Evolutionary conservation across 331 rosid genomes (phyloP), one percentile per base, ranked within the genome.

Genomic region (Pyrus hybrid): DNA sequence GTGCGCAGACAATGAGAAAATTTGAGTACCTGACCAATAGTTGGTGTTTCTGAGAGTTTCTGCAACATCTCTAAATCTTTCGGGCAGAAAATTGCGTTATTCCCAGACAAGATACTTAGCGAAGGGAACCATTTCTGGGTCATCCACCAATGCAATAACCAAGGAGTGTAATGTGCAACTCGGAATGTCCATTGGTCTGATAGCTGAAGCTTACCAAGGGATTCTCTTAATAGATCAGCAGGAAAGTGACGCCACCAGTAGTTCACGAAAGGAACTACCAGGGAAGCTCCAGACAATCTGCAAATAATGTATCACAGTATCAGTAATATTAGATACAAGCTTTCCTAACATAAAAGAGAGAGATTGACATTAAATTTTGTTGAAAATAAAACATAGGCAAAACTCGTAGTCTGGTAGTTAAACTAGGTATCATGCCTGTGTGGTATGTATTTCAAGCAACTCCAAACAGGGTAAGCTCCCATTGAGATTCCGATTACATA

Each of bases 61-160:
- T 83, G 84, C 41, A 83, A 1, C 62, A 80, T 65, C 77, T 85
- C 90, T 26, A 81, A 13, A 81, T 93, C 98, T 63, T 79, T 79
- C 3, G 75, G 33, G 37, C 72, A 16, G 67, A 77, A 82, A 69
- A 72, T 12, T 58, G 14, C 70, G 33, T 29, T 53, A 18, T 8
- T 67, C 25, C 70, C 80, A 12, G 69, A 5, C 43, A 62, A 22
- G 16, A 85, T 18, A 66, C 80, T 81, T 45, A 89, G 74, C 5
- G 92, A 56, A 77, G 93, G 85, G 81, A 91, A 85, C 90, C 90
- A 84, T 83, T 82, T 91, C 60, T 88, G 97, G 6, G 93, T 89
- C 88, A 85, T 87, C 96, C 96, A 93, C 97, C 96, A 85, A 64
- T 93, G 45, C 66, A 81, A 76, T 30, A 93, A 81, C 93, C 97